Conservation (phyloP, 78 protist species). For the Polysphondylium violaceum region DNA sequence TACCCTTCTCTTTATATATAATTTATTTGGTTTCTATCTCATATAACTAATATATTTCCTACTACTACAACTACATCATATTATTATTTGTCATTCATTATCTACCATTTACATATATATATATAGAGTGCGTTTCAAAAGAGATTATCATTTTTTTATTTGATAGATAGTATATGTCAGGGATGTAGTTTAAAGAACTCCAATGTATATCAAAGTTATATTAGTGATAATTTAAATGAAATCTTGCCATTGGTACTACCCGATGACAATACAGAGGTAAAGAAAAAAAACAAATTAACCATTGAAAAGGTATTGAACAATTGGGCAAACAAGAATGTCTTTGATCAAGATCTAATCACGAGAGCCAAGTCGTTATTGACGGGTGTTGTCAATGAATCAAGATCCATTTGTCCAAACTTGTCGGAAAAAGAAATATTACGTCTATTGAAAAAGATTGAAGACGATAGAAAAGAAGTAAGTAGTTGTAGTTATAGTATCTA, state of each 20-base stretch:
- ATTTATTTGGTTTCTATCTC: neutral
- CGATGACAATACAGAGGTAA: slow-evolving; percentile 46
- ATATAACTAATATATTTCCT: neutral
- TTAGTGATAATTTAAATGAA: slow-evolving; percentile 12
- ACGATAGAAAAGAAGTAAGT: slow-evolving; percentile 61
- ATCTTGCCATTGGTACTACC: slow-evolving; percentile 54
- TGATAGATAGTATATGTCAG: slow-evolving; percentile 69
- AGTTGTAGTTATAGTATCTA: no score
- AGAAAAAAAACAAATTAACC: slow-evolving; percentile 7
- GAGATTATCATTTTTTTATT: slow-evolving; percentile 71
- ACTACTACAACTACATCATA: neutral
- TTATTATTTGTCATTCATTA: no score
- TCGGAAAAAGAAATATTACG: slow-evolving; percentile 25
- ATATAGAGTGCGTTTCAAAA: slow-evolving; percentile 50
- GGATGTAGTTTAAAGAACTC: slow-evolving; percentile 1
- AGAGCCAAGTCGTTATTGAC: slow-evolving; percentile 33
- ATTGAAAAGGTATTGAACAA: slow-evolving; percentile 48
- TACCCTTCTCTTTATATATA: neutral
- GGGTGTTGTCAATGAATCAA: slow-evolving; percentile 12
- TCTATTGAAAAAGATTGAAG: slow-evolving; percentile 44
- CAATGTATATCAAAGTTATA: neutral
- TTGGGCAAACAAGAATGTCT: slow-evolving; percentile 35
- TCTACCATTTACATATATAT: neutral
- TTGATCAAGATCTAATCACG: slow-evolving; percentile 22
- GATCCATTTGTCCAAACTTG: slow-evolving; percentile 55